Evolutionary conservation across 306 rosid genomes (phyloP), one percentile per base, ranked within the genome.

Genomic region (Prosopis cineraria): DNA sequence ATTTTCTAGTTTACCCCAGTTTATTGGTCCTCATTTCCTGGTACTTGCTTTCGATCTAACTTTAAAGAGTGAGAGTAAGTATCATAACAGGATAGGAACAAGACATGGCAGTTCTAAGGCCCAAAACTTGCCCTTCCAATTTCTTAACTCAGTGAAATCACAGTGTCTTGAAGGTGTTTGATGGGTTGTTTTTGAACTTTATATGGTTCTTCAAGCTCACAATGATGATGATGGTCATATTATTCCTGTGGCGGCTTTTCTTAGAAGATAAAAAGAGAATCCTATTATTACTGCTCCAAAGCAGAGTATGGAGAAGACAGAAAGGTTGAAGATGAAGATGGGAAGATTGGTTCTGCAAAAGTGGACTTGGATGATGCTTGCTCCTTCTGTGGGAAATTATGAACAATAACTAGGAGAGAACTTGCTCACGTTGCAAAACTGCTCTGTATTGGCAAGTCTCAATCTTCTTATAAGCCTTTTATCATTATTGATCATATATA

Each of bases 341-440:
- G 3, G 36, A 13, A 58, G 19, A 22, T 10, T 56, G 33, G 6
- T 56, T 56, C 65, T 58, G 36, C 27, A 13, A 58, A 10, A 56
- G 63, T 24, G 33, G 17, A 4, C 2, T 62, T 70, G 27, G 16
- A 70, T n/a, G n/a, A n/a, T 65, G 68, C 62, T 72, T 80, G 87
- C 47, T 76, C 82, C 3, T 76, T 76, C 68, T 84, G 87, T 80
- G 82, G 82, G 11, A 76, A 78, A 76, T 31, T 72, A 72, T 66
- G 79, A 40, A 3, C 37, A 39, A 25, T 48, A 67, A 29, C 33
- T 77, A 12, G 65, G 58, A 66, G n/a, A n/a, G 45, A 48, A 52
- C 27, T 72, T 84, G 84, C 65, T 77, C 82, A 60, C 29, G 68
- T 39, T 80, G 84, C 82, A 80, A 67, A 72, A 31, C 56, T 72